Base-by-base conservation (phyloP, 2,329 filamentous ascomycete genomes). In the Plectosphaerella plurivora region DNA sequence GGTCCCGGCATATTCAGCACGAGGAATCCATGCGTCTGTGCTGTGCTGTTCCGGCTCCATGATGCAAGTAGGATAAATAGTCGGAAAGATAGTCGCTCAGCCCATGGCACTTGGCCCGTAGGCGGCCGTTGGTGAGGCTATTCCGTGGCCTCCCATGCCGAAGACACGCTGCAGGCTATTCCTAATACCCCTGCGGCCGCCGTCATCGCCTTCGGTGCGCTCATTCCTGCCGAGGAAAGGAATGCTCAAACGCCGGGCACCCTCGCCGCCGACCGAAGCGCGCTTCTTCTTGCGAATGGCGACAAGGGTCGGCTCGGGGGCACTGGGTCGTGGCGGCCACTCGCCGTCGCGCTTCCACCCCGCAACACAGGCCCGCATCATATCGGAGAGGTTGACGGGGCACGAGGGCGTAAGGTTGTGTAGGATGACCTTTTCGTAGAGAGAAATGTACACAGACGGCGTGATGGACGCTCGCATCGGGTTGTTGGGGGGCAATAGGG, bases 291-390 rank as follows among this genome's bases (percentile, higher is more conserved):
- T 75, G 59, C 70, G 75, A 11, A 68, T 62, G 3, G 67, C 68
- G 4, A 71, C 63, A 11, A 59, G 68, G 55, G 62, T 68, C 51
- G 59, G 71, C 62, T 81, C 74, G 45, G 75, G 60, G 46, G 78
- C 63, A 16, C 73, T 72, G 0, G 77, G 67, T 59, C 82, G 83
- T 1, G 89, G 90, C 5, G 93, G 92, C 93, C 93, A 97, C 68
- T 96, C 90, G 15, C 91, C 92, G 61, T 94, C 90, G 41, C 89
- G 81, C 68, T 95, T 96, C 93, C 93, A 97, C 44, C 93, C 93
- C 25, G 87, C 79, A 1, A 97, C 91, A 58, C 93, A 88, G 12
- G 89, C 84, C 10, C 84, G 81, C 20, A 89, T 83, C 73, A 97
- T 86, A 61, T 96, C 90, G 28, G 79, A 74, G 1, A 97, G 80